phyloP scores from a whole-genome alignment of 2,329 filamentous ascomycete species.

The Paecilomyces dactylethromorphus region DNA sequence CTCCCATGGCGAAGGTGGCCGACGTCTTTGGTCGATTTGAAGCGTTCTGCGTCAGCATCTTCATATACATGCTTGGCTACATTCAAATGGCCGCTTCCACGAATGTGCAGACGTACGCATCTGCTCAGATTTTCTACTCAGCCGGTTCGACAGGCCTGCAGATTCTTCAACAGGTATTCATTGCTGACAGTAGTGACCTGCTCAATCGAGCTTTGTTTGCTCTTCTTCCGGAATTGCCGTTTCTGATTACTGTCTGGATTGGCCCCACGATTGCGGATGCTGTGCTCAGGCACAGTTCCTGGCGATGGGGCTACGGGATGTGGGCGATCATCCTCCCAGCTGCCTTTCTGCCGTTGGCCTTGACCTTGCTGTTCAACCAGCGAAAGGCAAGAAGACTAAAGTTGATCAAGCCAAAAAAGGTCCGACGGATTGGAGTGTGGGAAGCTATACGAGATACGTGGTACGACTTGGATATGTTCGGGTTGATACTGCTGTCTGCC shows the following conservation, averaged over 20 bases:
- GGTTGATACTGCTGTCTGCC: constrained; percentile 29
- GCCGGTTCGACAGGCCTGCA: constrained; percentile 56
- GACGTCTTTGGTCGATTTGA: constrained; percentile 63
- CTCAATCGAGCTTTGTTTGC: constrained; percentile 60
- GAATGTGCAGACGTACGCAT: constrained; percentile 49
- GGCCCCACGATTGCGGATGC: constrained; percentile 51
- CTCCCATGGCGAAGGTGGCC: constrained; percentile 60
- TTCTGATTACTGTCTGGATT: constrained; percentile 60
- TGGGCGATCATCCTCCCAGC: constrained; percentile 60
- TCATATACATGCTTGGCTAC: constrained; percentile 48
- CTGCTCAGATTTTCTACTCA: constrained; percentile 57
- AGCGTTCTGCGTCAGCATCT: constrained; percentile 51
- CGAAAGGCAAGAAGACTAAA: constrained; percentile 51
- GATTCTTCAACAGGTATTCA: constrained; percentile 58
- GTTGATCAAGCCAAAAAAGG: constrained; percentile 41
- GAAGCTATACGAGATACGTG: constrained; percentile 42
- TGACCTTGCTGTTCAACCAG: constrained; percentile 53
- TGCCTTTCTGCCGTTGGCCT: constrained; percentile 56
- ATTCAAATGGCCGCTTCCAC: constrained; percentile 61
- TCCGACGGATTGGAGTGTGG: constrained; percentile 30
- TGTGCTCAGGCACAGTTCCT: constrained; percentile 50
- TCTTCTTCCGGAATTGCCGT: constrained; percentile 57
- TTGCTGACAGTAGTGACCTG: constrained; percentile 61
- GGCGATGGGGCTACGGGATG: constrained; percentile 63
- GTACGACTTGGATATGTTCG: constrained; percentile 47